A percentile compares a stretch with the other conserved stretches of the same genome.
These are phyloP conservation scores for Pelargonium cotyledonis DNA, from an alignment of 441 rosid genomes.

Conservation along the genomic window DNA sequence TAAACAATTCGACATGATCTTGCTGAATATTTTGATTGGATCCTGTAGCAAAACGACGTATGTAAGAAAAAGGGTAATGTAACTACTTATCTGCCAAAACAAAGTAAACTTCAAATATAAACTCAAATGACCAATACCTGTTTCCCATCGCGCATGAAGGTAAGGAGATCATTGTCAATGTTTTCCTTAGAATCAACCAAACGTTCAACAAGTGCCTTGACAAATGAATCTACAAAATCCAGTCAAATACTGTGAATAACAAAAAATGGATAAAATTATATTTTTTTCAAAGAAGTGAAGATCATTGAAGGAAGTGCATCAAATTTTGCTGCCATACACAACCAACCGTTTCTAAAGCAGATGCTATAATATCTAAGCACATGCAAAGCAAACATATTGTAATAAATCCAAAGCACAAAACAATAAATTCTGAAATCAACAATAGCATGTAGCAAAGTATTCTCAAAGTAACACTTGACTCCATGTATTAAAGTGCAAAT, in stretches of 20 bases:
- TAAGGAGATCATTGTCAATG: constrained; percentile 38
- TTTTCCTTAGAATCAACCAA: constrained; percentile 66
- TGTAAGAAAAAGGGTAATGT: background rate
- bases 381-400: background rate
- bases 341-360: background rate
- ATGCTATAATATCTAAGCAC: background rate
- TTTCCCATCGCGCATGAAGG: constrained; percentile 32
- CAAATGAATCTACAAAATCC: constrained; percentile 38
- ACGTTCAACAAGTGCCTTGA: constrained; percentile 44
- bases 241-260: constrained; percentile 9
- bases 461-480: background rate
- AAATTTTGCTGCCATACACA: background rate
- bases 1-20: constrained; percentile 42
- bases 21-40: constrained; percentile 34
- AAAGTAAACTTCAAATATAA: constrained; percentile 9
- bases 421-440: too few relatives aligned
- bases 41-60: constrained; percentile 37
- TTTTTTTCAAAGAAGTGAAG: background rate
- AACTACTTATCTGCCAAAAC: background rate
- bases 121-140: constrained; percentile 34
- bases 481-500: background rate
- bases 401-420: too few relatives aligned
- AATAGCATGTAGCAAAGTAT: too few relatives aligned
- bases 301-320: background rate
- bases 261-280: background rate